Percentiles rank a stretch among this genome's conserved stretches.
Conservation (phyloP, 2,329 filamentous ascomycete genomes). For the Colletotrichum truncatum region DNA sequence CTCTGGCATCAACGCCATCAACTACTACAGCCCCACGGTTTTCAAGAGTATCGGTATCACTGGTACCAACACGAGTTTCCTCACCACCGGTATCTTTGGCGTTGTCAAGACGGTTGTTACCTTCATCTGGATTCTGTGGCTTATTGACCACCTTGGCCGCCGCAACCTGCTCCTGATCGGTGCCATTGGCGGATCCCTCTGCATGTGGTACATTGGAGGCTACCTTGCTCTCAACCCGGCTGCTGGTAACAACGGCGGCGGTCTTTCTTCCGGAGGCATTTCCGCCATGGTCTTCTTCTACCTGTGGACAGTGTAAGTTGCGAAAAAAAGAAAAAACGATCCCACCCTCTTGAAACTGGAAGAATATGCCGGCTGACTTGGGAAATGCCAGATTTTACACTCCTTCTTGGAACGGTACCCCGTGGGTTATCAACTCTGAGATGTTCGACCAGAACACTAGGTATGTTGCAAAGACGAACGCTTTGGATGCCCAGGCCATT, state of each 20-base stretch:
- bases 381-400: conserved; percentile 71
- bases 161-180: conserved; percentile 72
- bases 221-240: conserved; percentile 59
- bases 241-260: conserved; percentile 38
- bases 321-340: too few species aligned
- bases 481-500: neutral
- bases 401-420: conserved; percentile 76
- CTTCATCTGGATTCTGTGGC: conserved; percentile 73
- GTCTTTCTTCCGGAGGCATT: conserved; percentile 57
- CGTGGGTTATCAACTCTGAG: conserved; percentile 80
- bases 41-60: conserved; percentile 64
- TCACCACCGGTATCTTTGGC: conserved; percentile 80
- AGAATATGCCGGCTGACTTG: neutral
- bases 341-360: too few species aligned
- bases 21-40: conserved; percentile 77
- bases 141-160: conserved; percentile 68
- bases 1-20: conserved; percentile 77
- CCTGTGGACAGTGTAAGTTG: conserved; percentile 63
- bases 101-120: conserved; percentile 78
- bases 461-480: neutral
- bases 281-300: conserved; percentile 78
- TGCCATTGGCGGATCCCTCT: conserved; percentile 62
- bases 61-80: conserved; percentile 53
- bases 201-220: conserved; percentile 68
- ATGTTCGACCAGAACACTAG: conserved; percentile 74